Evolutionary conservation across 345 rosid species (phyloP), one percentile per base, ranked within the genome.

Genomic region (Anastatica hierochuntica): DNA sequence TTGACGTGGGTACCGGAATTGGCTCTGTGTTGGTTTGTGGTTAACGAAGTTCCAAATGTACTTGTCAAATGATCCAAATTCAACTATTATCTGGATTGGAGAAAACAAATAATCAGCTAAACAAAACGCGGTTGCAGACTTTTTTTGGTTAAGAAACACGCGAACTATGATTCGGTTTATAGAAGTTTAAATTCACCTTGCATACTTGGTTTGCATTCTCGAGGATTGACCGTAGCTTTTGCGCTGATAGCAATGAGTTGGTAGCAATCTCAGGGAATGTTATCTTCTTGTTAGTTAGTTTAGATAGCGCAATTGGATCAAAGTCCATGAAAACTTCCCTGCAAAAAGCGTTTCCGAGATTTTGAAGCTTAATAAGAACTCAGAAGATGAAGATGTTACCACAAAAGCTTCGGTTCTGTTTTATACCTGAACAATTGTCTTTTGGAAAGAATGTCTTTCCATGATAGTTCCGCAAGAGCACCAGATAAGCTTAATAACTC

Each of bases 41-140:
- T 75, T 84, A 61, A 84, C 77, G 13, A 88, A 88, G 79, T 72
- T 79, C 96, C 96, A 87, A 13, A 88, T 77, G 66, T 84, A 88
- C 63, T 75, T 84, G 74, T 82, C 73, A 58, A 88, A 82, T 16
- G 96, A 84, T 30, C 90, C 90, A 23, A 76, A 84, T 58, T 82
- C 94, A 35, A 65, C 75, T 44, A 62, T 66, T 46, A 84, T 74
- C 96, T 88, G 79, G 17, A 53, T 52, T 11, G 1, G 2, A n/a
- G 21, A 15, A 30, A 39, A 29, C 19, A 48, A 39, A 39, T 38
- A 19, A 11, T n/a, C 15, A n/a, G 29, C 39, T 7, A 19, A n/a
- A n/a, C 19, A 49, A 41, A 13, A 10, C 40, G 4, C 26, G 4
- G 38, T 11, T 20, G n/a, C n/a, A n/a, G n/a, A n/a, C n/a, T n/a